Percentiles rank a stretch among this genome's conserved stretches.
Conservation (phyloP, 225 moss, liverwort and hornwort species). For the Polytrichum commune region DNA sequence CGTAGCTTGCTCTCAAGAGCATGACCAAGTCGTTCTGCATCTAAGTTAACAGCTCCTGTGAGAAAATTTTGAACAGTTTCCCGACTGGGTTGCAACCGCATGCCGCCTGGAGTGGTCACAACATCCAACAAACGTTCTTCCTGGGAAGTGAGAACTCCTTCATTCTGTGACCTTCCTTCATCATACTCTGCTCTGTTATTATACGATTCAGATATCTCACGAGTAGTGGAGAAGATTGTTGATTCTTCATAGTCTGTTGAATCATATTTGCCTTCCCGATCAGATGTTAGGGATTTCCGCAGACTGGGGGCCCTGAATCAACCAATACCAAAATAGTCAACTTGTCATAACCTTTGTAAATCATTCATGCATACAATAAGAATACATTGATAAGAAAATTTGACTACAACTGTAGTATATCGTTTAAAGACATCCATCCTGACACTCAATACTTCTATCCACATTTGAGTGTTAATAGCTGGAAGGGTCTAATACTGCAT, state of each 20-base stretch:
- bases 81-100: slow-evolving; percentile 84
- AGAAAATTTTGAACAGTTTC: slow-evolving; percentile 83
- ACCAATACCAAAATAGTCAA: neutral
- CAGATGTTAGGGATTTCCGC: slow-evolving; percentile 48
- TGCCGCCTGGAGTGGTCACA: slow-evolving; percentile 86
- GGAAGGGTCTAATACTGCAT: neutral
- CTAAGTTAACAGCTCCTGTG: slow-evolving; percentile 61
- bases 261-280: slow-evolving; percentile 41
- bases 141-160: slow-evolving; percentile 45
- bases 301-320: slow-evolving; percentile 46
- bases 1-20: slow-evolving; percentile 79
- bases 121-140: slow-evolving; percentile 88
- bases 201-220: slow-evolving; percentile 39
- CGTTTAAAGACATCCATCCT: no score
- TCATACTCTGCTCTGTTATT: slow-evolving; percentile 43
- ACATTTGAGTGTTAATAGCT: neutral
- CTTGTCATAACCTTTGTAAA: no score
- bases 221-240: slow-evolving; percentile 41
- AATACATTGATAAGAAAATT: neutral
- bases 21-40: slow-evolving; percentile 71
- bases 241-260: slow-evolving; percentile 39
- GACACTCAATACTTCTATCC: no score
- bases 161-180: slow-evolving; percentile 52
- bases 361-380: no score
- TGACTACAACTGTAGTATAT: neutral